A percentile compares a stretch with the other conserved stretches of the same genome.
Evolutionary conservation across 176 grass and related monocot genomes (phyloP).

Genomic region (Oryza coarctata): DNA sequence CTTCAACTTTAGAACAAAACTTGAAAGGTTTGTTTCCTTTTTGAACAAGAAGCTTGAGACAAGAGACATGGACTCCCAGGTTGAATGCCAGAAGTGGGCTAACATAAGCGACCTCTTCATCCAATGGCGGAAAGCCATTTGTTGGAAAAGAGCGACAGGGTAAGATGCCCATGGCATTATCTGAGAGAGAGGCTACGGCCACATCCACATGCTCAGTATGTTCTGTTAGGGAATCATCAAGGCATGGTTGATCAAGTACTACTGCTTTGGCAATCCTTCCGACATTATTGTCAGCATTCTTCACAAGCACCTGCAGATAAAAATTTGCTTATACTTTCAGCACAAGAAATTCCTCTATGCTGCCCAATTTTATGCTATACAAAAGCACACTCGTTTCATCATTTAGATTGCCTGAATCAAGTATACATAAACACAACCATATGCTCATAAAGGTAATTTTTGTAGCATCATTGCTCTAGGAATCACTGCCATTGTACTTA

Average conservation of each 20-base stretch:
- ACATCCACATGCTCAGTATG: conserved; percentile 8
- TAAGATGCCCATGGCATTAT: conserved; percentile 57
- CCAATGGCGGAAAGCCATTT: neutral
- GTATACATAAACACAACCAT: neutral
- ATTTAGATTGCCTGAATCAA: neutral
- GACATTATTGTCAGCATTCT: conserved; percentile 81
- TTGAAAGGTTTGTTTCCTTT: conserved; percentile 52
- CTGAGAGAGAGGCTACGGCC: conserved; percentile 19
- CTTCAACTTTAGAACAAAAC: conserved; percentile 44
- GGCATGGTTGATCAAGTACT: conserved; percentile 50
- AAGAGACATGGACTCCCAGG: conserved; percentile 76
- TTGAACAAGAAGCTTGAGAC: conserved; percentile 65
- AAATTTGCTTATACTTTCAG: conserved; percentile 5
- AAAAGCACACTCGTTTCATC: neutral
- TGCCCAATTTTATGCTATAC: neutral
- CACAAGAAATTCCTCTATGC: neutral
- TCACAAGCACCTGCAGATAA: conserved; percentile 73
- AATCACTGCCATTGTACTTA: neutral
- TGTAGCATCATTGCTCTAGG: neutral
- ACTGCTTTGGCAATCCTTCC: conserved; percentile 76
- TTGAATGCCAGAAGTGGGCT: conserved; percentile 96
- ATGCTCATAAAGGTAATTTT: neutral
- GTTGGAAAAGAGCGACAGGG: conserved; percentile 49
- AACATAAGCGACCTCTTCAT: conserved; percentile 63
- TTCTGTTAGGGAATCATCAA: conserved; percentile 25